These are phyloP conservation scores for Penicillium herquei DNA, from an alignment of 495 filamentous ascomycete genomes.

Conservation along the genomic window DNA sequence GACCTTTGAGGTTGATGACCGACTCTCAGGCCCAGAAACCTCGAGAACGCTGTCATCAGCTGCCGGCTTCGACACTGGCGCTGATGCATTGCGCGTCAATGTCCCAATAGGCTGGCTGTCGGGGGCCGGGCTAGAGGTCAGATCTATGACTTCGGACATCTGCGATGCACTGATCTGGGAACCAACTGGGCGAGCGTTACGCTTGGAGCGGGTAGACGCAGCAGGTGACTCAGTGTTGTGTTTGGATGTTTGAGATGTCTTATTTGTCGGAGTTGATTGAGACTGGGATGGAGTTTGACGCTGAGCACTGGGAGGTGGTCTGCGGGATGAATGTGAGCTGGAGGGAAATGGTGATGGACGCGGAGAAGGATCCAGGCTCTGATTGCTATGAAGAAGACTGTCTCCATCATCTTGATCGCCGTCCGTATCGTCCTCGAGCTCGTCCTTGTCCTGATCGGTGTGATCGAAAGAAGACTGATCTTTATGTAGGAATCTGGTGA, in stretches of 20 bases:
- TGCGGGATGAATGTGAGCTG: conserved; percentile 13
- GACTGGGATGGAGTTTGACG: conserved; percentile 1
- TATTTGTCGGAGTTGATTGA: too few relatives aligned
- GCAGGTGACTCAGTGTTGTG: conserved; percentile 11
- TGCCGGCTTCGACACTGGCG: conserved; percentile 31
- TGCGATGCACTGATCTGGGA: conserved; percentile 22
- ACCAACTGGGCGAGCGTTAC: neutral
- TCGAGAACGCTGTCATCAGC: conserved; percentile 14
- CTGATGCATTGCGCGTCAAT: conserved; percentile 8
- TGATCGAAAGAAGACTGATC: conserved; percentile 18
- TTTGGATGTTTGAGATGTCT: conserved; percentile 1
- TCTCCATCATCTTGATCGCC: conserved; percentile 10
- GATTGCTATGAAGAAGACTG: conserved; percentile 14
- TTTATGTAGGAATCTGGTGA: conserved; percentile 8
- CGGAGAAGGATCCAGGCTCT: conserved; percentile 4
- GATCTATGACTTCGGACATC: conserved; percentile 37
- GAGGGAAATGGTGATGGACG: conserved; percentile 5
- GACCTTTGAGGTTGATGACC: conserved; percentile 17
- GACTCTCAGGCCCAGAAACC: too few relatives aligned
- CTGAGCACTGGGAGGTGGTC: conserved; percentile 14
- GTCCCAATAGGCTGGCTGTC: conserved; percentile 16
- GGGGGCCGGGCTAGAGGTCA: conserved; percentile 42
- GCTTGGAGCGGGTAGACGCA: conserved; percentile 13
- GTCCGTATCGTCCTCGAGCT: conserved; percentile 1
- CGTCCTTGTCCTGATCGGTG: conserved; percentile 12